These are phyloP conservation scores for Neurospora terricola DNA, from an alignment of 495 filamentous ascomycete species.

Conservation along the genomic window DNA sequence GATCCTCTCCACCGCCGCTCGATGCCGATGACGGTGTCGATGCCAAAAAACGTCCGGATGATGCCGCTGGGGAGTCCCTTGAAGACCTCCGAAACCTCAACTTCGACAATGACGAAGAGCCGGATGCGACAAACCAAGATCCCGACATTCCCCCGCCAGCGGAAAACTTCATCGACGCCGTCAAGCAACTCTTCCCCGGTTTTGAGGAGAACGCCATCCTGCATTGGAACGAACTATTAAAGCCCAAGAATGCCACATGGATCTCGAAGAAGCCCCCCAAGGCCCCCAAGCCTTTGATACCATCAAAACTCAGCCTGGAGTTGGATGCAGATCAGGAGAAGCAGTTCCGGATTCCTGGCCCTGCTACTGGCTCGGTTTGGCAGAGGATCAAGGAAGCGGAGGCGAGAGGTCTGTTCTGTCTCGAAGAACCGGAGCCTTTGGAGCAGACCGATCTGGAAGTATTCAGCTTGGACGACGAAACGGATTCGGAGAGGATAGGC, in stretches of 20 bases:
- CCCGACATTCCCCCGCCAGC: slow-evolving; percentile 46
- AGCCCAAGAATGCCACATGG: slow-evolving; percentile 61
- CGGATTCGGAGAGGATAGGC: slow-evolving; percentile 54
- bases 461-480: slow-evolving; percentile 39
- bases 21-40: slow-evolving; percentile 21
- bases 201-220: slow-evolving; percentile 58
- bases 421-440: slow-evolving; percentile 35
- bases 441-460: slow-evolving; percentile 49
- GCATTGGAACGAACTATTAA: slow-evolving; percentile 63
- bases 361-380: slow-evolving; percentile 26
- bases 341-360: slow-evolving; percentile 57
- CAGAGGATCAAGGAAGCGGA: slow-evolving; percentile 50
- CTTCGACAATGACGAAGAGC: slow-evolving; percentile 33
- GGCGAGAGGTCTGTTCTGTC: slow-evolving; percentile 47
- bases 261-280: slow-evolving; percentile 59
- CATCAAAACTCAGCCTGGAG: slow-evolving; percentile 80
- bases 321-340: slow-evolving; percentile 72
- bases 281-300: slow-evolving; percentile 68
- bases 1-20: slow-evolving; percentile 25
- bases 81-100: slow-evolving; percentile 29
- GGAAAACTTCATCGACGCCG: slow-evolving; percentile 54
- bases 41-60: slow-evolving; percentile 17
- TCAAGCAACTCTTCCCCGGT: slow-evolving; percentile 58
- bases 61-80: slow-evolving; percentile 8
- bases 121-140: slow-evolving; percentile 33